Evolutionary conservation across 257 asterid species (phyloP).

Genomic region (Solanum ahanhuiri): DNA sequence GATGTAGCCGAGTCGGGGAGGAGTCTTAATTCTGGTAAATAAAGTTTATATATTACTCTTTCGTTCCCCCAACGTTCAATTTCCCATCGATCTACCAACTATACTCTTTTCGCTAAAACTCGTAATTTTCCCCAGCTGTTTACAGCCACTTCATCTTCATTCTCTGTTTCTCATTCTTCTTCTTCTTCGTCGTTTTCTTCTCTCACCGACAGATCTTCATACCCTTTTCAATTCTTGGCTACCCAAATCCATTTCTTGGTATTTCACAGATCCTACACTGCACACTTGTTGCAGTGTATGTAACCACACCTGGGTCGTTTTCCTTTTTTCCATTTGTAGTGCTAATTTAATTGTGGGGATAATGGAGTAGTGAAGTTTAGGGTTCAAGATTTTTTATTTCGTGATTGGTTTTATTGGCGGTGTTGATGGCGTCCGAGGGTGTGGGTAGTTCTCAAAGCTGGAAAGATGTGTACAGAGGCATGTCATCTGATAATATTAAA

Average conservation of each 20-base stretch:
- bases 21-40: not conserved
- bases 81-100: not conserved
- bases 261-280: not conserved
- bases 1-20: not conserved
- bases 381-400: not conserved
- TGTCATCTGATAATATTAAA: constrained; percentile 72
- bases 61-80: not conserved
- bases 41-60: not conserved
- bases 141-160: not conserved
- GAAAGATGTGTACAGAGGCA: constrained; percentile 51
- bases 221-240: not conserved
- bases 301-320: not conserved
- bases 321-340: not conserved
- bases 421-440: constrained; percentile 29
- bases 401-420: not conserved
- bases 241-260: not conserved
- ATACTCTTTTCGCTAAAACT: not conserved
- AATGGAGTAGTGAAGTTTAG: not conserved
- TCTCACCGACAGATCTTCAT: constrained; percentile 1
- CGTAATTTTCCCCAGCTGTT: not conserved
- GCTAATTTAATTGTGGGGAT: not conserved
- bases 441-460: constrained; percentile 20
- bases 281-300: not conserved
- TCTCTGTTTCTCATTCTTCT: not conserved
- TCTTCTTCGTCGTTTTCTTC: not conserved